Evolutionary conservation across 225 moss, liverwort and hornwort species (phyloP).

Genomic region (Ulota crispa): DNA sequence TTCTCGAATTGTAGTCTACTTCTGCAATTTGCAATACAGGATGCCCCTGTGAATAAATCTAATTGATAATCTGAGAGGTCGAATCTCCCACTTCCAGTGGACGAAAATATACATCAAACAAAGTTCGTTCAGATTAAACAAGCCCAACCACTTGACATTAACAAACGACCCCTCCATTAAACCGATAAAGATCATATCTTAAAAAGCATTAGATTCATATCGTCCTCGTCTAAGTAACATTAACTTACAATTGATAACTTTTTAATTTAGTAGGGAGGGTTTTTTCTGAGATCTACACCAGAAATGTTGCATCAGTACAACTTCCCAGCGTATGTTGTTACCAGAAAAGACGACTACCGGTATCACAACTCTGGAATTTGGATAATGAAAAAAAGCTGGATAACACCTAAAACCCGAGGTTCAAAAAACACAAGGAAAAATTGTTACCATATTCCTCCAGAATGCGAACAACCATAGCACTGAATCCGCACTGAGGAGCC

Average conservation of each 20-base stretch:
- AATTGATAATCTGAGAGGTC: not conserved
- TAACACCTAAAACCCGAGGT: not conserved
- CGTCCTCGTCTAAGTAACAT: not conserved
- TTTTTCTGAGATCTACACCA: not conserved
- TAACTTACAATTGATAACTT: not conserved
- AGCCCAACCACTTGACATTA: not conserved
- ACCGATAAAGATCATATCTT: not conserved
- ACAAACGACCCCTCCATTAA: not conserved
- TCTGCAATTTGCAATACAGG: slow-evolving; percentile 40
- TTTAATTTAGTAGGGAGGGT: not conserved
- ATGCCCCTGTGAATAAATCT: not conserved
- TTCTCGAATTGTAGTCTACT: slow-evolving; percentile 63
- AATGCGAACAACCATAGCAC: slow-evolving; percentile 93
- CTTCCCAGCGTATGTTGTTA: not conserved
- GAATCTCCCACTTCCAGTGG: not conserved
- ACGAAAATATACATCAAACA: not conserved
- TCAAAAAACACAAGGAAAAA: not conserved
- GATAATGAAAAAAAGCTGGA: not conserved
- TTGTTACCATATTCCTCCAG: slow-evolving; percentile 69
- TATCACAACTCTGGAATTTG: not conserved
- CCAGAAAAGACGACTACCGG: not conserved
- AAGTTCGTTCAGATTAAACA: not conserved
- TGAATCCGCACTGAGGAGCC: slow-evolving; percentile 92
- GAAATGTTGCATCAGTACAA: not conserved
- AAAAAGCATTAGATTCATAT: not conserved